Evolutionary conservation across 176 grass and related monocot genomes (phyloP).

Genomic region (Pontederia paniculata): DNA sequence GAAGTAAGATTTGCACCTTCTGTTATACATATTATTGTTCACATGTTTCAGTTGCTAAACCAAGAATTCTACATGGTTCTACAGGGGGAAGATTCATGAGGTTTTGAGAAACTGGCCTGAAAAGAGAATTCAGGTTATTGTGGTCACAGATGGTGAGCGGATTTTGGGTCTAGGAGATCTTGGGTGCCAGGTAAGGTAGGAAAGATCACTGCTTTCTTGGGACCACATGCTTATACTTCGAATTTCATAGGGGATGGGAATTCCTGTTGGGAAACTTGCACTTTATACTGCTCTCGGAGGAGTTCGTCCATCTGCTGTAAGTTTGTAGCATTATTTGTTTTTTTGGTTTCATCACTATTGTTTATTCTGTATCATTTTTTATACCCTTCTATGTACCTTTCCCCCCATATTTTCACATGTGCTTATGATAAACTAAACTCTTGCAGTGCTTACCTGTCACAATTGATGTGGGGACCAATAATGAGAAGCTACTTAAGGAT

Average conservation of each 20-base stretch:
- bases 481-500: conserved; percentile 61
- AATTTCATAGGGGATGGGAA: conserved; percentile 70
- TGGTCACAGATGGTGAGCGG: conserved; percentile 79
- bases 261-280: conserved; percentile 88
- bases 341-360: too few species aligned
- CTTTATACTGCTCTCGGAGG: conserved; percentile 83
- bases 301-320: conserved; percentile 65
- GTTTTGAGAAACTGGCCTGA: conserved; percentile 84
- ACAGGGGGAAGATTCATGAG: conserved; percentile 67
- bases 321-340: not conserved
- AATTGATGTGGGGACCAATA: conserved; percentile 94
- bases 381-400: not conserved
- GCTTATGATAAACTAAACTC: not conserved
- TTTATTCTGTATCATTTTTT: not conserved
- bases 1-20: conserved; percentile 31
- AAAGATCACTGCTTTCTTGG: not conserved
- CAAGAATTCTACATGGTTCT: not conserved
- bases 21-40: not conserved
- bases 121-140: conserved; percentile 92
- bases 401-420: not conserved
- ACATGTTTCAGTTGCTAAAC: not conserved
- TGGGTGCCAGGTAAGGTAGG: conserved; percentile 66
- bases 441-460: conserved; percentile 96
- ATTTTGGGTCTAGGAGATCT: conserved; percentile 93
- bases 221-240: not conserved